phyloP scores from a whole-genome alignment of 2,329 filamentous ascomycete species.

The Exophiala bonariae region DNA sequence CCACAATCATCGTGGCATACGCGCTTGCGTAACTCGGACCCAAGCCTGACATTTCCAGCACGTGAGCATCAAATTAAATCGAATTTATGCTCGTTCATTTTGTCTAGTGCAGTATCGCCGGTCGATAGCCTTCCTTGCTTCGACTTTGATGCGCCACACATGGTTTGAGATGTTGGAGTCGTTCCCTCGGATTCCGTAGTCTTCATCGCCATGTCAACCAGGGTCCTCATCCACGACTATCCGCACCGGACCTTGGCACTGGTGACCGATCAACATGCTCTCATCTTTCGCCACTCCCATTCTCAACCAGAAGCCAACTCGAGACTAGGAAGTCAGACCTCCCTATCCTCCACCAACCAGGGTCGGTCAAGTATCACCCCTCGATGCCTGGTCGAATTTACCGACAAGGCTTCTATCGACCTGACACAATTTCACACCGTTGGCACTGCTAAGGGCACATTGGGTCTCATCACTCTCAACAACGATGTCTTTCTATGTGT shows the following conservation, averaged over 20 bases:
- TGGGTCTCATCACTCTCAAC: constrained; percentile 81
- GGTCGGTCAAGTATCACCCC: constrained; percentile 31
- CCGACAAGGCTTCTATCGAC: constrained; percentile 62
- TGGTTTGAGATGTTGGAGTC: too few species aligned
- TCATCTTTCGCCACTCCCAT: constrained; percentile 80
- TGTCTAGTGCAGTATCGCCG: too few species aligned
- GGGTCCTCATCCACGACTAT: constrained; percentile 81
- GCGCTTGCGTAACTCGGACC: too few species aligned
- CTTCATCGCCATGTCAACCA: constrained; percentile 58
- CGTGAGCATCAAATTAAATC: too few species aligned
- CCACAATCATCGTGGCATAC: too few species aligned
- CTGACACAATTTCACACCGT: constrained; percentile 75
- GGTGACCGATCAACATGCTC: constrained; percentile 72
- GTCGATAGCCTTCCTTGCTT: too few species aligned
- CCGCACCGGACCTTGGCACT: constrained; percentile 87
- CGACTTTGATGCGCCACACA: constrained; percentile 7
- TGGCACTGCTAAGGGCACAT: constrained; percentile 78
- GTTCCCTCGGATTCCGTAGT: constrained; percentile 9
- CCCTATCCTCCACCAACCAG: constrained; percentile 22
- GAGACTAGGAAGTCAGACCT: constrained; percentile 38
- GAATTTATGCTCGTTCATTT: too few species aligned
- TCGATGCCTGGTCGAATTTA: constrained; percentile 88
- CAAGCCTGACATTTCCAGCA: too few species aligned
- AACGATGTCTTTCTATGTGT: constrained; percentile 89
- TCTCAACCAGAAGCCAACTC: constrained; percentile 54